Base-by-base conservation (phyloP, 768 basidiomycete species). In the Tylopilus cervinicoccineus region DNA sequence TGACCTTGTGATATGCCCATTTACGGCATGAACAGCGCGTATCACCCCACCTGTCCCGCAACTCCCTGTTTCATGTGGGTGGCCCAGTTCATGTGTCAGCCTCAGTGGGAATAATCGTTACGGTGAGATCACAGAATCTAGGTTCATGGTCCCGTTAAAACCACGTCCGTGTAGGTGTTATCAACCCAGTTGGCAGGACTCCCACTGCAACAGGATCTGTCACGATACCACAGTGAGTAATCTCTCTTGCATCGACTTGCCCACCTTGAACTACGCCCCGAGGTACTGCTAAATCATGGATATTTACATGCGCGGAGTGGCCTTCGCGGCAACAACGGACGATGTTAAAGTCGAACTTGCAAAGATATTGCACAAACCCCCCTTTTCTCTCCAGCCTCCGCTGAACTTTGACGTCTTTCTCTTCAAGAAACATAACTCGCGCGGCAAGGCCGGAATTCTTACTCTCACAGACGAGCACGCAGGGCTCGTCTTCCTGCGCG, bases 381-480 rank as follows among this genome's bases (percentile, higher is more conserved):
- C 70, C 0, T 72, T 72, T 47, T 53, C 63, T 6, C 47, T 48
- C 4, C 22, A 57, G 2, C 54, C 59, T 5, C 38, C 27, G 2
- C 39, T 69, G n/a, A 73, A 72, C 26, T 72, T 72, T 31, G 67
- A 68, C 7, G 43, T 70, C 5, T n/a, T 19, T 7, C 48, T 73
- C 2, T 72, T 71, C 47, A 55, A 48, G 27, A 60, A 48, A 19
- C 0, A 53, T 14, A 37, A 58, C n/a, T 0, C 37, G 0, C 59
- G 62, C 6, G 66, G 66, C 19, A 58, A 55, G 14, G 43, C 43
- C 2, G 70, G 70, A 24, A 55, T 71, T 5, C 58, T 72, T 19
- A 69, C 65, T 1, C 52, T 72, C 13, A 61, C 72, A 0, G 54
- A 31, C 22, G 45, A 22, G 34, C 34, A 17, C 2, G 50, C 40